Conservation (phyloP, 768 basidiomycete species). For the Infundibulicybe gibba region DNA sequence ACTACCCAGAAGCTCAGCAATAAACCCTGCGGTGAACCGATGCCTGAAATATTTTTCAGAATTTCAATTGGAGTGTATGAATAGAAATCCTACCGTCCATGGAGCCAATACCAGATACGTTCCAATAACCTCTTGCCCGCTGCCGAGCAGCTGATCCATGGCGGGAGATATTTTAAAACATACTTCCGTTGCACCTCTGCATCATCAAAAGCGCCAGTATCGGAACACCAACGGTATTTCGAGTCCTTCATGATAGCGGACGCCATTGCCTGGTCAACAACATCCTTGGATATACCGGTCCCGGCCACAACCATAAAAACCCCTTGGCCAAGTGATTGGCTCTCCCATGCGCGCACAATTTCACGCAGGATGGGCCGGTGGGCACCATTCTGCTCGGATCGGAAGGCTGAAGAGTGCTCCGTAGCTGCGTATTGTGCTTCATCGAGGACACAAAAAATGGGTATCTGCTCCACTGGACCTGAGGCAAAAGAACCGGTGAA, state of each 20-base stretch:
- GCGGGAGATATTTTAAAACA: constrained; percentile 33
- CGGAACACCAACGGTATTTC: constrained; percentile 39
- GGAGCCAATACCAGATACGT: constrained; percentile 41
- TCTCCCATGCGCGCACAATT: constrained; percentile 38
- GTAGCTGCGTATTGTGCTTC: constrained; percentile 43
- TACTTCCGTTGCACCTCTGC: constrained; percentile 28
- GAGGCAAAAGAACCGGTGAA: constrained; percentile 1
- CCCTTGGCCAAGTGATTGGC: constrained; percentile 31
- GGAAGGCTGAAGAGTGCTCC: constrained; percentile 31
- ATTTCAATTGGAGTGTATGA: not conserved
- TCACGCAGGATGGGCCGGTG: constrained; percentile 38
- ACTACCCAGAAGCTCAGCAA: constrained; percentile 33
- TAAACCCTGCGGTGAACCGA: constrained; percentile 43
- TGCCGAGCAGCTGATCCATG: constrained; percentile 18
- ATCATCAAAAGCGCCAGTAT: constrained; percentile 39
- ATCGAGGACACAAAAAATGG: constrained; percentile 42
- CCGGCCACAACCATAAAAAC: constrained; percentile 43
- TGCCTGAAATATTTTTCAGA: constrained; percentile 21
- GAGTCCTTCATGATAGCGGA: constrained; percentile 46
- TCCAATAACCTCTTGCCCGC: constrained; percentile 30
- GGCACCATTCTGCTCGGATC: constrained; percentile 27
- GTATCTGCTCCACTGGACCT: constrained; percentile 18
- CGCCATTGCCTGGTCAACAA: constrained; percentile 40
- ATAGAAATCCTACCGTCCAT: constrained; percentile 29
- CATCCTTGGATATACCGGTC: constrained; percentile 41